Evolutionary conservation across 306 rosid genomes (phyloP), one percentile per base, ranked within the genome.

Genomic region (Ziziphus jujuba): DNA sequence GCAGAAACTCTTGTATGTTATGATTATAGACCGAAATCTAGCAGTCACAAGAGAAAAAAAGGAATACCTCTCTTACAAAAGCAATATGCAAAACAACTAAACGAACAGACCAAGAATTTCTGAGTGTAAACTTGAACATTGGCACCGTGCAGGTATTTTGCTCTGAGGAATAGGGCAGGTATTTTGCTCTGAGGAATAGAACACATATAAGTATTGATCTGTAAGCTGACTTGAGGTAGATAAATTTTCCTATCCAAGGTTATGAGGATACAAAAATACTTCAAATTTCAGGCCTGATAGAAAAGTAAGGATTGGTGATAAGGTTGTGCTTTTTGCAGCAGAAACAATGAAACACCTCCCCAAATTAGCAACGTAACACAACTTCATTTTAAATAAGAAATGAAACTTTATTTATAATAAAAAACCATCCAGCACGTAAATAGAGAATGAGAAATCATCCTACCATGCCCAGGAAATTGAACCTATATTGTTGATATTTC

Each of bases 41-140:
- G 3, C 33, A 10, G 16, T 62, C 14, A 43, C 14, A 23, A 15
- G 9, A 36, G 34, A 33, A 28, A 28, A 36, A 60, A 4, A 16
- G 43, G 53, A 62, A 62, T 36, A 23, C 13, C 53, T 44, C 66
- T 44, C 53, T 22, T 8, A 20, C 11, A 10, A 2, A 61, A 40
- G 66, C 66, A 51, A 61, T 40, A 50, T 21, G 6, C 52, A 59
- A 59, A 40, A 40, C 12, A 40, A 40, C 45, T 40, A 40, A 40
- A 40, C 10, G 45, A 12, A 40, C 9, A 40, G 45, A 40, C 45
- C 9, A 8, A 12, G 45, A 40, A 40, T 40, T 10, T n/a, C n/a
- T n/a, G n/a, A 9, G 9, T 40, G 13, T 40, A 40, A 40, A 40
- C 45, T 40, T 40, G 45, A 40, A 40, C 14, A 40, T 40, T 8